Evolutionary conservation across 1,284 basidiomycete species (phyloP).

Genomic region (Ceratobasidium theobromae): DNA sequence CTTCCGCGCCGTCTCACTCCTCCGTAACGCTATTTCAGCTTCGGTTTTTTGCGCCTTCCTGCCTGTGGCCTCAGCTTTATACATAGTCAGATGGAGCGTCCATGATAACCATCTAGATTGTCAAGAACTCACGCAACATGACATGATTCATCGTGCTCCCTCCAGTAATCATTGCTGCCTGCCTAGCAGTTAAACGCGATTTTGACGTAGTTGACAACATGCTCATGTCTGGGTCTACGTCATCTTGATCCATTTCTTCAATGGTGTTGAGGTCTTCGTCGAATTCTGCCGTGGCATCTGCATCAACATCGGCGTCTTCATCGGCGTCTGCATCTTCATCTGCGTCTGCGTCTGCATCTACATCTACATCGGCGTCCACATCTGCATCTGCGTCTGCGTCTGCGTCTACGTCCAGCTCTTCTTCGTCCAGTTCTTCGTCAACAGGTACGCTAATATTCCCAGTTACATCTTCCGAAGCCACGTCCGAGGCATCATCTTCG

Average conservation of each 20-base stretch:
- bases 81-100: slow-evolving; percentile 32
- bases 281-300: neutral
- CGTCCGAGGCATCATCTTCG: slow-evolving; percentile 5
- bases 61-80: slow-evolving; percentile 51
- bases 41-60: slow-evolving; percentile 82
- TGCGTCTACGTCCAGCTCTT: slow-evolving; percentile 44
- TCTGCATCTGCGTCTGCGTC: slow-evolving; percentile 37
- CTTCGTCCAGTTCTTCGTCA: slow-evolving; percentile 48
- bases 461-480: neutral
- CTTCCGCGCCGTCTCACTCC: slow-evolving; percentile 85
- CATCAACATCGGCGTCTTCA: slow-evolving; percentile 20
- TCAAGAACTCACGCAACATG: slow-evolving; percentile 57
- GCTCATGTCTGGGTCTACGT: slow-evolving; percentile 42
- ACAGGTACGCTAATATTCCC: neutral
- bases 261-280: neutral
- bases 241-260: too few relatives aligned
- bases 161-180: slow-evolving; percentile 68
- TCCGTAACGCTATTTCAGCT: slow-evolving; percentile 74
- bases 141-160: slow-evolving; percentile 63
- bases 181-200: slow-evolving; percentile 60
- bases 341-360: slow-evolving; percentile 15
- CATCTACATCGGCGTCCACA: slow-evolving; percentile 13
- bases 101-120: neutral
- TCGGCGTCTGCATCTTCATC: slow-evolving; percentile 30
- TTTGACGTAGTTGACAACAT: slow-evolving; percentile 48